Conservation (phyloP, 2,329 filamentous ascomycete genomes). For the Aureobasidium pullulans region DNA sequence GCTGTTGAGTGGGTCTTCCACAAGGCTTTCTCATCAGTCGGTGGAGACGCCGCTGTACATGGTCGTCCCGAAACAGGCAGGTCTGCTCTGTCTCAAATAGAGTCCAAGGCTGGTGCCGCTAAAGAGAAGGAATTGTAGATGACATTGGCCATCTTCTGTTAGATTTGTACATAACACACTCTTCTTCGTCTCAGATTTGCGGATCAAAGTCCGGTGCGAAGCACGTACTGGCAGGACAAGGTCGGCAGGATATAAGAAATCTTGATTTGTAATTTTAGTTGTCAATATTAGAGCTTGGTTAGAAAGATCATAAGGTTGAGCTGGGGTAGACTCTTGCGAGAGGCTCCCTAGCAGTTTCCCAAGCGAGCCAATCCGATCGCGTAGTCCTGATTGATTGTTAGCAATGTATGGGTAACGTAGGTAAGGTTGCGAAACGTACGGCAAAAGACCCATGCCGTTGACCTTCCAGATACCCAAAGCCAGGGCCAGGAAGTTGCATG, state of each 20-base stretch:
- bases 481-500: constrained; percentile 77
- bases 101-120: constrained; percentile 23
- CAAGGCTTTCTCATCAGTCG: constrained; percentile 66
- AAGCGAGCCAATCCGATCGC: constrained; percentile 93
- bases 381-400: constrained; percentile 60
- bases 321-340: constrained; percentile 51
- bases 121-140: constrained; percentile 34
- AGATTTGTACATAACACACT: constrained; percentile 1
- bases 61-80: constrained; percentile 32
- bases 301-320: constrained; percentile 6
- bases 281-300: background rate
- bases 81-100: constrained; percentile 29
- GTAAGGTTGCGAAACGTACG: constrained; percentile 49
- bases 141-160: background rate
- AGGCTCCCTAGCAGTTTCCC: constrained; percentile 70
- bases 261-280: background rate
- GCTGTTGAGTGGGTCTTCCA: constrained; percentile 89
- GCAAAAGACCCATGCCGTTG: constrained; percentile 89
- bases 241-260: background rate
- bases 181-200: background rate
- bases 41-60: constrained; percentile 53
- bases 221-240: background rate
- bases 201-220: background rate
- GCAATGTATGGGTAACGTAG: background rate
- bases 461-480: constrained; percentile 92